Evolutionary conservation across 306 rosid species (phyloP).

Genomic region (Citrullus amarus): DNA sequence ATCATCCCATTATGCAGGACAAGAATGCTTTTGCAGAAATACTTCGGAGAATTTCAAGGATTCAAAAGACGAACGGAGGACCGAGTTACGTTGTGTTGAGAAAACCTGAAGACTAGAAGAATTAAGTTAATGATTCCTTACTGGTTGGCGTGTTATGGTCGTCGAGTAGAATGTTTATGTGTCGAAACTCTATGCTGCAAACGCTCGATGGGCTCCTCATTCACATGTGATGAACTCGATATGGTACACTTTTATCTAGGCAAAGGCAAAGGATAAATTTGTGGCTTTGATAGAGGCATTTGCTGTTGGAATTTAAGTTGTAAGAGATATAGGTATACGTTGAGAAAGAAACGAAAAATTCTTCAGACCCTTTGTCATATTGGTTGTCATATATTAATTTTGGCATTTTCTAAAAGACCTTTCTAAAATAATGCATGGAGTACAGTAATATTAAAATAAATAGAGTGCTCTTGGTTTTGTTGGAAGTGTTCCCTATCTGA

Average conservation of each 20-base stretch:
- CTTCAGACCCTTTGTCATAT: neutral
- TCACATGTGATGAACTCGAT: neutral
- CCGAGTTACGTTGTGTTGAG: constrained; percentile 66
- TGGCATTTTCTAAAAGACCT: neutral
- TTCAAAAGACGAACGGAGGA: constrained; percentile 68
- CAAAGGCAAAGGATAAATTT: neutral
- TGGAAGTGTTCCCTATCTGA: neutral
- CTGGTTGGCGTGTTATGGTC: neutral
- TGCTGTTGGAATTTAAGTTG: neutral
- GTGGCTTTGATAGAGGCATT: neutral
- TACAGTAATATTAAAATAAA: neutral
- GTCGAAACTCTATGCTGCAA: neutral
- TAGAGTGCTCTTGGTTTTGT: neutral
- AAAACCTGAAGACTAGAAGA: constrained; percentile 9
- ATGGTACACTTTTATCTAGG: neutral
- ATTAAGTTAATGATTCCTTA: neutral
- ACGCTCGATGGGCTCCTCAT: neutral
- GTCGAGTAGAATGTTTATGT: neutral
- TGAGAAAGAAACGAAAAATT: neutral
- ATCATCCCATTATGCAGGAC: constrained; percentile 42
- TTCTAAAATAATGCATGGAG: neutral
- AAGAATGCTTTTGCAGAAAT: constrained; percentile 81
- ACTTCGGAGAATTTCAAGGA: constrained; percentile 77
- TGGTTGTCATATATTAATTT: neutral
- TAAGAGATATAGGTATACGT: neutral